These are phyloP conservation scores for Mycogone perniciosa DNA, from an alignment of 2,329 filamentous ascomycete species.

Conservation along the genomic window DNA sequence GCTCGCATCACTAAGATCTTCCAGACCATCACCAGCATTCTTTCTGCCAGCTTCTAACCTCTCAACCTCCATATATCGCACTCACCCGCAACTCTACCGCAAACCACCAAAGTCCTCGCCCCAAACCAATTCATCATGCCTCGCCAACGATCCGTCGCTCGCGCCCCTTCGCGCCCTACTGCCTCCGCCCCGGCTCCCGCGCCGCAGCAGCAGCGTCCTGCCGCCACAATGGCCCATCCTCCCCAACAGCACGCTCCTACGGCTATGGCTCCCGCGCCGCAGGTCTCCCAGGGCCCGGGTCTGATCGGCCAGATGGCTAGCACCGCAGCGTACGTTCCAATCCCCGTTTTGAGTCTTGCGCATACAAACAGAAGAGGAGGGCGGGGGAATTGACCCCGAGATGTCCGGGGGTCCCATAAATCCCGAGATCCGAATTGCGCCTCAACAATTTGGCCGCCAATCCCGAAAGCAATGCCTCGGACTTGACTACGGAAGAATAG, in stretches of 20 bases:
- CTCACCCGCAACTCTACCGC: conserved; percentile 8
- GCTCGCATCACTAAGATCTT: conserved; percentile 15
- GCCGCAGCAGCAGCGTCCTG: conserved; percentile 61
- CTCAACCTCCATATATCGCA: conserved; percentile 15
- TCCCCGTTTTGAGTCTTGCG: not conserved
- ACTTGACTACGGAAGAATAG: no score
- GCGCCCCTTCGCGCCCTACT: conserved; percentile 61
- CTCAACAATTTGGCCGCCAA: no score
- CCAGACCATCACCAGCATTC: conserved; percentile 20
- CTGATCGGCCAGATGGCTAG: conserved; percentile 96
- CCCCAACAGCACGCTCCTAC: conserved; percentile 42
- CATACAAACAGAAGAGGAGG: not conserved
- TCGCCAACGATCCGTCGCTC: conserved; percentile 67
- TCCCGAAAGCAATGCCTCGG: no score
- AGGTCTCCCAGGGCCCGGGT: conserved; percentile 63
- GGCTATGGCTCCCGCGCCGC: conserved; percentile 39
- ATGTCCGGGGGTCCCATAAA: not conserved
- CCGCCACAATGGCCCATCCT: conserved; percentile 58
- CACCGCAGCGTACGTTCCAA: conserved; percentile 82
- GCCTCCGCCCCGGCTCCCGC: conserved; percentile 51
- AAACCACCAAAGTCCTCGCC: conserved; percentile 12
- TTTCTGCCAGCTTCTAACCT: conserved; percentile 25
- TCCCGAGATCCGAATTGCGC: no score
- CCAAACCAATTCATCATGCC: conserved; percentile 51
- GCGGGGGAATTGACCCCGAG: not conserved